phyloP scores from a whole-genome alignment of 805 yeast genomes.

The Candida berthetii region DNA sequence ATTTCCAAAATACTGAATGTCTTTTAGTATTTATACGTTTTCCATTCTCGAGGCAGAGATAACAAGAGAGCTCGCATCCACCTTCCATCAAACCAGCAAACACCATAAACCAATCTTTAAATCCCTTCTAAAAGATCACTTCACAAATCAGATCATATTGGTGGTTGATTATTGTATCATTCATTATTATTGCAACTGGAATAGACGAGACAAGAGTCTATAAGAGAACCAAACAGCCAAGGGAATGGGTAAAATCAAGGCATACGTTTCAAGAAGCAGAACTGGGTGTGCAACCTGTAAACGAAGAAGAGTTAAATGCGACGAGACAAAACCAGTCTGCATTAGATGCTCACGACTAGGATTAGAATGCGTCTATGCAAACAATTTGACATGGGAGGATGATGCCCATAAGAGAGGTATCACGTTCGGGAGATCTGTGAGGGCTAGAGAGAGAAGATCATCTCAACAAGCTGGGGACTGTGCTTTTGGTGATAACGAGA shows the following conservation, averaged over 20 bases:
- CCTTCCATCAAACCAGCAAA: too few species aligned
- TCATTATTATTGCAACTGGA: too few species aligned
- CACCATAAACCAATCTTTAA: too few species aligned
- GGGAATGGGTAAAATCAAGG: slow-evolving; percentile 20
- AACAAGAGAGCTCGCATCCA: too few species aligned
- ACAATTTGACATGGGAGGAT: slow-evolving; percentile 27
- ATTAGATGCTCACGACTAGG: slow-evolving; percentile 75
- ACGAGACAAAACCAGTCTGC: slow-evolving; percentile 78
- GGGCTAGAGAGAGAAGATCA: slow-evolving; percentile 9
- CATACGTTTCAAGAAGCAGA: slow-evolving; percentile 32
- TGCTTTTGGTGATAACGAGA: neutral
- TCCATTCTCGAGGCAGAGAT: too few species aligned
- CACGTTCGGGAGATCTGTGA: slow-evolving; percentile 29
- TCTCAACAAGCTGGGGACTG: slow-evolving; percentile 3
- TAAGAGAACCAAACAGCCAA: too few species aligned
- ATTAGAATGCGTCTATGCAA: slow-evolving; percentile 47
- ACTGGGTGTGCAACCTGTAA: slow-evolving; percentile 90
- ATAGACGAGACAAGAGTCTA: neutral
- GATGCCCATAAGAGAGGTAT: slow-evolving; percentile 28
- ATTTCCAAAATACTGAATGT: too few species aligned
- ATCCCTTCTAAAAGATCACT: too few species aligned
- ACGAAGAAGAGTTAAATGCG: slow-evolving; percentile 87
- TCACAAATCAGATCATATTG: too few species aligned
- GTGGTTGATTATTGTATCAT: too few species aligned
- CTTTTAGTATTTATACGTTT: too few species aligned